phyloP scores from a whole-genome alignment of 805 yeast genomes.

The Lipomyces orientalis region DNA sequence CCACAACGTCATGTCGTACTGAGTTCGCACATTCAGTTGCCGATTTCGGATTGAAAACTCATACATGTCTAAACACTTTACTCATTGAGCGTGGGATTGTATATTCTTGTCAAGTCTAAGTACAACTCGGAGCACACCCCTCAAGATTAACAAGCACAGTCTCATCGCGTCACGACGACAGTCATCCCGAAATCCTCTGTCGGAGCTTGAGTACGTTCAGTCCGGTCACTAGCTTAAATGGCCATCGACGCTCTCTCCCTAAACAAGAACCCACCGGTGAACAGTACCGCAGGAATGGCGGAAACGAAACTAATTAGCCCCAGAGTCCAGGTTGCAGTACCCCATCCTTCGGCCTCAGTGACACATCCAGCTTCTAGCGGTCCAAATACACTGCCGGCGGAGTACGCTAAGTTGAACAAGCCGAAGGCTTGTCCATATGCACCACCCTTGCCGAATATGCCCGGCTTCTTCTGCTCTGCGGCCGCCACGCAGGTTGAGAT shows the following conservation, averaged over 20 bases:
- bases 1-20: too few relatives aligned
- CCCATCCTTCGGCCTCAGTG: constrained; percentile 40
- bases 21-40: too few relatives aligned
- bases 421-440: constrained; percentile 47
- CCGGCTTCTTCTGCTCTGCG: constrained; percentile 41
- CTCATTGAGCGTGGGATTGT: too few relatives aligned
- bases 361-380: constrained; percentile 45
- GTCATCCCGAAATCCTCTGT: background rate
- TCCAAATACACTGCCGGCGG: constrained; percentile 46
- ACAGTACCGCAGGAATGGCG: constrained; percentile 40
- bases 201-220: background rate
- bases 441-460: constrained; percentile 42
- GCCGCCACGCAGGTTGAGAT: constrained; percentile 39
- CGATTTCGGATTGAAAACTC: too few relatives aligned
- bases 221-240: background rate
- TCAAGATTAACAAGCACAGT: background rate
- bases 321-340: constrained; percentile 27
- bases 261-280: constrained; percentile 42
- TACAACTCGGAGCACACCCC: too few relatives aligned
- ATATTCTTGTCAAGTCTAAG: too few relatives aligned
- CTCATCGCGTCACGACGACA: background rate
- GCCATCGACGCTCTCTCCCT: background rate
- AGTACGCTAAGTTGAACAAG: constrained; percentile 44
- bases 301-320: constrained; percentile 17
- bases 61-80: too few relatives aligned